Percentiles rank a stretch among this genome's conserved stretches.
Evolutionary conservation across 2,329 filamentous ascomycete genomes (phyloP).

Genomic region (Colletotrichum tabaci): DNA sequence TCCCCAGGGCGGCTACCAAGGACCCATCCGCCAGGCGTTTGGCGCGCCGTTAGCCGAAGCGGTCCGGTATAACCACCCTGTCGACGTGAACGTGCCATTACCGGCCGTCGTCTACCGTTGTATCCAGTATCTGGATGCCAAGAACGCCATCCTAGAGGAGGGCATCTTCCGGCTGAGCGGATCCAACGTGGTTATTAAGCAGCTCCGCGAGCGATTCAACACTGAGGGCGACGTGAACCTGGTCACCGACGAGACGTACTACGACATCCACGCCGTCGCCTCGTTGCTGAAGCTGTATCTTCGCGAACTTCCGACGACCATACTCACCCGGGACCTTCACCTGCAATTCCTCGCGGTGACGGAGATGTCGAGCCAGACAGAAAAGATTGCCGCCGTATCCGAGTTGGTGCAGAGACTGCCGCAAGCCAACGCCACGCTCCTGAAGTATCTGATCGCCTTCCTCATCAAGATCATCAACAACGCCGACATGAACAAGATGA

Average conservation of each 20-base stretch:
- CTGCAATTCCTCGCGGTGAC: constrained; percentile 88
- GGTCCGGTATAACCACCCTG: constrained; percentile 83
- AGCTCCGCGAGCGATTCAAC: constrained; percentile 93
- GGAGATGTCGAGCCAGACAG: constrained; percentile 80
- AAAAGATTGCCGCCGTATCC: constrained; percentile 84
- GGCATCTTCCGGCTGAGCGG: constrained; percentile 97
- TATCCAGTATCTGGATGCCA: constrained; percentile 90
- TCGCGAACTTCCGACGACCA: constrained; percentile 90
- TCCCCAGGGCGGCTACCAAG: constrained; percentile 60
- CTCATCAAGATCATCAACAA: constrained; percentile 94
- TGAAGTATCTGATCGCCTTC: constrained; percentile 89
- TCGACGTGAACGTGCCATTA: constrained; percentile 80
- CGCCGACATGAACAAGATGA: constrained; percentile 96
- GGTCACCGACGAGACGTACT: constrained; percentile 84
- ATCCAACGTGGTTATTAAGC: constrained; percentile 95
- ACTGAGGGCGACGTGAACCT: constrained; percentile 92
- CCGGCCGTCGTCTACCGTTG: constrained; percentile 96
- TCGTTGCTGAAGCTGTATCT: constrained; percentile 95
- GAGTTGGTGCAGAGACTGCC: constrained; percentile 86
- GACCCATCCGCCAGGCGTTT: constrained; percentile 81
- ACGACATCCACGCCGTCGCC: constrained; percentile 96
- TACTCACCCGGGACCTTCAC: constrained; percentile 91
- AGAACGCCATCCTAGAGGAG: constrained; percentile 87
- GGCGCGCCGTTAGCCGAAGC: constrained; percentile 89
- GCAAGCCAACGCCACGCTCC: constrained; percentile 82